Conservation (phyloP, 2,329 filamentous ascomycete species). For the Ceratocystis huliohia region DNA sequence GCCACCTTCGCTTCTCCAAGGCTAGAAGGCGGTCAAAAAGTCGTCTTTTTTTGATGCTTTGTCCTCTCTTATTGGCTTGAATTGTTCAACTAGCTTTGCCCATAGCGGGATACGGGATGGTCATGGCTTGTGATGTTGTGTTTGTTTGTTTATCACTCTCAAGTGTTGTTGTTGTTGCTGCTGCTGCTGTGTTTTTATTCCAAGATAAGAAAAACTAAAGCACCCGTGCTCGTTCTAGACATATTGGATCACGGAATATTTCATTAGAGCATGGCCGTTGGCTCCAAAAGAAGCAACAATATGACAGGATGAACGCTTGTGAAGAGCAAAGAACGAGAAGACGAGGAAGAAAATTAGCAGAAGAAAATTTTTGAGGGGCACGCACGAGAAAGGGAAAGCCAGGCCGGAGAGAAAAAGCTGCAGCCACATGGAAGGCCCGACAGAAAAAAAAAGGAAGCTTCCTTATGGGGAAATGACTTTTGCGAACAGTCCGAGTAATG, state of each 20-base stretch:
- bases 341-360: neutral
- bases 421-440: slow-evolving; percentile 14
- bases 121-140: neutral
- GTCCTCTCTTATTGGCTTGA: neutral
- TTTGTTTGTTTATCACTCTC: neutral
- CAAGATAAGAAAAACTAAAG: neutral
- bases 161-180: too few species aligned
- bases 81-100: neutral
- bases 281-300: neutral
- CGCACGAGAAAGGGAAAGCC: slow-evolving; percentile 1
- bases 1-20: neutral
- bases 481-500: neutral
- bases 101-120: slow-evolving; percentile 7
- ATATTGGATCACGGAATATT: neutral
- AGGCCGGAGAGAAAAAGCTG: slow-evolving; percentile 1
- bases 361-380: neutral
- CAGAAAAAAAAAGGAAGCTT: slow-evolving; percentile 6
- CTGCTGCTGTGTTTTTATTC: too few species aligned
- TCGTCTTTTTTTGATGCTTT: neutral
- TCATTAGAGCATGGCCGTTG: neutral
- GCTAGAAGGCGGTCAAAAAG: neutral
- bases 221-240: neutral
- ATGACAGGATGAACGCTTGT: neutral
- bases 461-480: neutral
- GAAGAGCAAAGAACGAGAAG: neutral